Base-by-base conservation (phyloP, 257 asterid species). In the Salvia rosmarinus region DNA sequence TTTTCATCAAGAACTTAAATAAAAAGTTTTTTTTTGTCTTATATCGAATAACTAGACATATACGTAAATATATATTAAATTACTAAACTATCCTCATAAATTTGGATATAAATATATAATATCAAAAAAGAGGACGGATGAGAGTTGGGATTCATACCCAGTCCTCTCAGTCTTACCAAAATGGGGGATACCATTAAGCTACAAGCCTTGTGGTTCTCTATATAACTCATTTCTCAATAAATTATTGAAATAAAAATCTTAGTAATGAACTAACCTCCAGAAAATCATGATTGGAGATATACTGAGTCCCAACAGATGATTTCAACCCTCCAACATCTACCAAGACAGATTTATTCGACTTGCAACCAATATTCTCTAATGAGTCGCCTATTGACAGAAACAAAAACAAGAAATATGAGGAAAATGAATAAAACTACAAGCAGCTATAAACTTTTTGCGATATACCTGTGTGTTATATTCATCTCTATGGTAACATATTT, bases 211-310 rank as follows among this genome's bases (percentile, higher is more conserved):
- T n/a, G n/a, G n/a, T n/a, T n/a, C n/a, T n/a, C n/a, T n/a, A n/a
- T n/a, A n/a, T n/a, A n/a, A n/a, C n/a, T n/a, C n/a, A n/a, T n/a
- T n/a, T 28, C 19, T 14, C 10, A 23, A 56, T 16, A 30, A 43
- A 44, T 37, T 6, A 6, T 59, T 12, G 12, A 2, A 30, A 51
- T n/a, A n/a, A n/a, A 30, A 17, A 7, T 50, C 4, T 43, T 40
- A 16, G 64, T 13, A 67, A 10, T 25, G 12, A 65, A 60, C 77
- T 40, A 43, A 93, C 98, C 97, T 90, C 96, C 5, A 83, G 75
- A 72, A 93, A 88, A 63, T 82, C 96, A 37, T 86, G 88, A 79
- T 93, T 93, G 73, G 98, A 93, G 59, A 93, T 71, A 6, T 84
- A 86, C 56, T 76, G 89, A 70, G 95, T 85, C 66, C 80, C 95